phyloP scores from a whole-genome alignment of 306 rosid genomes.

The Mimosa pudica region DNA sequence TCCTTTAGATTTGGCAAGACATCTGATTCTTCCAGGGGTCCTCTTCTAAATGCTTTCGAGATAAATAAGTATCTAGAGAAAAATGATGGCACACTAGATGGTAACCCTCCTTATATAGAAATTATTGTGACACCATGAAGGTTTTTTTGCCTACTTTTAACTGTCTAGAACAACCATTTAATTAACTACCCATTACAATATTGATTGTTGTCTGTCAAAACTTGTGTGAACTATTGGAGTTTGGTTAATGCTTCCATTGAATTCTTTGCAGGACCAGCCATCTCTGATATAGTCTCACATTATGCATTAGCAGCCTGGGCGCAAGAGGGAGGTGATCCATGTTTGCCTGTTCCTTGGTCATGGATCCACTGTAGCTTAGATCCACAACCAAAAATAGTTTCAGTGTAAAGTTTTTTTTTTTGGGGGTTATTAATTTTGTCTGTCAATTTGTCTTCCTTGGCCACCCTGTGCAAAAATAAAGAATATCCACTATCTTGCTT shows the following conservation, averaged over 20 bases:
- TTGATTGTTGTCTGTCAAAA: slow-evolving; percentile 13
- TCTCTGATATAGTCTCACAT: slow-evolving; percentile 60
- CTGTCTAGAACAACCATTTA: slow-evolving; percentile 15
- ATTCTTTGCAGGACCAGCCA: slow-evolving; percentile 59
- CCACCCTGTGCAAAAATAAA: not conserved
- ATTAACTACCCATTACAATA: not conserved
- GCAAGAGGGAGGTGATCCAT: slow-evolving; percentile 91
- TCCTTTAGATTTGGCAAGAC: slow-evolving; percentile 78
- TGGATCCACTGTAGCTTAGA: slow-evolving; percentile 88
- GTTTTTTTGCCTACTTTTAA: slow-evolving; percentile 26
- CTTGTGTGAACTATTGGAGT: not conserved
- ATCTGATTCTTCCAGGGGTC: slow-evolving; percentile 81
- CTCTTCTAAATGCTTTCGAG: slow-evolving; percentile 95
- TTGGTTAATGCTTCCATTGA: slow-evolving; percentile 41
- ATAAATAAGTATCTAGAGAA: slow-evolving; percentile 79
- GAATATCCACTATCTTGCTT: not conserved
- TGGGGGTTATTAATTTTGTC: slow-evolving; percentile 18
- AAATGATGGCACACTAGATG: slow-evolving; percentile 79
- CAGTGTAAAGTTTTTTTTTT: slow-evolving; percentile 58
- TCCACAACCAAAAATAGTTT: slow-evolving; percentile 73
- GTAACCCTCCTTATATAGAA: slow-evolving; percentile 46
- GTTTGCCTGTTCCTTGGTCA: slow-evolving; percentile 95
- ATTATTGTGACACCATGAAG: slow-evolving; percentile 16
- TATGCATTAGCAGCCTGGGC: slow-evolving; percentile 67
- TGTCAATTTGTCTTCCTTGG: slow-evolving; percentile 18